Conservation (phyloP, 2,329 filamentous ascomycete species). For the Huntiella abstrusa region DNA sequence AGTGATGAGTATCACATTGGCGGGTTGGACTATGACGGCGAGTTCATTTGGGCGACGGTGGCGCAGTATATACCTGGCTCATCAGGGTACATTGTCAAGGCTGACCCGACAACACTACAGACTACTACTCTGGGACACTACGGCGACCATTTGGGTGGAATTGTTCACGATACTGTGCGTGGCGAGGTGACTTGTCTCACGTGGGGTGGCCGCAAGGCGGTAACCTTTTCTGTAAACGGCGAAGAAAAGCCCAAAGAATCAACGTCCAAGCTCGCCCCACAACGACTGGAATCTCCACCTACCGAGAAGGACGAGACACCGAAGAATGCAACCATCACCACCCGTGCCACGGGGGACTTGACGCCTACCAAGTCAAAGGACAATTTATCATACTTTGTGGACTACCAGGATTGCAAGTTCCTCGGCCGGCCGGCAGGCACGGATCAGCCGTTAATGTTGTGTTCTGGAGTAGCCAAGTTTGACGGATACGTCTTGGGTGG, state of each 20-base stretch:
- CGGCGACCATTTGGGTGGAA: slow-evolving; percentile 27
- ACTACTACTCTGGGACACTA: slow-evolving; percentile 19
- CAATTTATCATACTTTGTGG: slow-evolving; percentile 27
- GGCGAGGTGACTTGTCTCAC: slow-evolving; percentile 23
- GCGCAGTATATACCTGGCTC: slow-evolving; percentile 29
- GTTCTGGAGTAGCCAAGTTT: slow-evolving; percentile 23
- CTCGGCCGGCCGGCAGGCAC: slow-evolving; percentile 23
- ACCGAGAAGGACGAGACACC: neutral
- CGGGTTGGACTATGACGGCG: slow-evolving; percentile 29
- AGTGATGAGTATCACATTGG: slow-evolving; percentile 26
- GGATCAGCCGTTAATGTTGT: slow-evolving; percentile 26
- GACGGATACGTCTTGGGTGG: slow-evolving; percentile 22
- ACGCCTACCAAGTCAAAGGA: slow-evolving; percentile 9
- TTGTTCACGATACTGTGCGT: slow-evolving; percentile 23
- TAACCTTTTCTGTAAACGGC: slow-evolving; percentile 18
- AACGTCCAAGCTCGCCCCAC: neutral
- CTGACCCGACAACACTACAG: slow-evolving; percentile 21
- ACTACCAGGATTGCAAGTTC: slow-evolving; percentile 34
- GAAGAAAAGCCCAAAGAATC: neutral
- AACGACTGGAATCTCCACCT: no score
- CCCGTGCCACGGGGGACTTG: slow-evolving; percentile 9
- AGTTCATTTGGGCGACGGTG: slow-evolving; percentile 27
- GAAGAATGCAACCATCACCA: neutral
- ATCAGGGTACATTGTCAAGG: slow-evolving; percentile 23
- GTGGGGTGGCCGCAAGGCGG: slow-evolving; percentile 27